Base-by-base conservation (phyloP, 495 filamentous ascomycete genomes). In the Penicillium bialowiezense region DNA sequence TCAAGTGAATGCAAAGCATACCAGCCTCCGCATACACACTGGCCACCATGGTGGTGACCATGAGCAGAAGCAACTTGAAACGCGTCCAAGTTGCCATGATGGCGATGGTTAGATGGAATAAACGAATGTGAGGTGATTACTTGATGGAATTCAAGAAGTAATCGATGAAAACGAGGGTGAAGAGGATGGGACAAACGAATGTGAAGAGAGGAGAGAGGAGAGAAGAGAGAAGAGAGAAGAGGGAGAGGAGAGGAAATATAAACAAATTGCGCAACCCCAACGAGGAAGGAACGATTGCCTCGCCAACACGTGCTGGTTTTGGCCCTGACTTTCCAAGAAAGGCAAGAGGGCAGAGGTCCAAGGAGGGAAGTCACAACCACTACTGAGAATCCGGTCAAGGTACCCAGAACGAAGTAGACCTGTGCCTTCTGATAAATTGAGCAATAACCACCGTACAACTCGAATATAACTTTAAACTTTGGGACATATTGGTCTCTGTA, bases 61-160 rank as follows among this genome's bases (percentile, higher is more conserved):
- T 21, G 18, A 32, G 28, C 24, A 48, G 36, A 39, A 40, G 35
- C 45, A 29, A 18, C 36, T 48, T 39, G 26, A 48, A 20, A 32
- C 35, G 35, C n/a, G 18, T 23, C 26, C 13, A 32, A 23, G 35
- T 19, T 18, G 19, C 36, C 45, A 48, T 48, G 7, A 19, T 48
- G 26, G 5, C 12, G 7, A 10, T 10, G 20, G 7, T 10, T 2
- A 2, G 15, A 18, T 31, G n/a, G 2, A 17, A 2, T 37, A 39
- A 48, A 48, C 24, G 45, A 48, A 15, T 29, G 45, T 48, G 4
- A 17, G 12, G 7, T 23, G 18, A 48, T 48, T 12, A 7, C 35
- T 31, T 31, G 44, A 48, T 39, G 34, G 12, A 39, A 37, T 13
- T 12, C 26, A 39, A 32, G 19, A 32, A 42, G 23, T 3, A 32